Percentiles rank a stretch among this genome's conserved stretches.
Evolutionary conservation across 306 rosid species (phyloP).

Genomic region (Castanea mollissima): DNA sequence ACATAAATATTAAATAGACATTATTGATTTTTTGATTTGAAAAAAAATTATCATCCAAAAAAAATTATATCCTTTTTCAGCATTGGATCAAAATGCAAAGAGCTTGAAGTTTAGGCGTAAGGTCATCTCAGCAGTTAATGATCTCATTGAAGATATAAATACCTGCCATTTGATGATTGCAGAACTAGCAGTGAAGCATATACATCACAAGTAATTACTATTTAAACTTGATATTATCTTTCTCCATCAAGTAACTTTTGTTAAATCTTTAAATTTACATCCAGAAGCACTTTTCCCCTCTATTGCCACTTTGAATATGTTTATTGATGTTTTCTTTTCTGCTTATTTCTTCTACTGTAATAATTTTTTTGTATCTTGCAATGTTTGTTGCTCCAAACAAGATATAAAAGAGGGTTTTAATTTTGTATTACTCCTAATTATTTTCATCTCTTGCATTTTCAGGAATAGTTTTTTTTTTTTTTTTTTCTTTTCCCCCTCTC

Average conservation of each 20-base stretch:
- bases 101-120: constrained; percentile 87
- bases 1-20: too few relatives aligned
- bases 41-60: background rate
- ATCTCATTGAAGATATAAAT: constrained; percentile 84
- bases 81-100: constrained; percentile 78
- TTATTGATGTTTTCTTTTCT: too few relatives aligned
- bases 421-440: too few relatives aligned
- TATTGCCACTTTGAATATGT: too few relatives aligned
- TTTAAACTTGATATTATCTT: constrained; percentile 21
- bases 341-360: too few relatives aligned
- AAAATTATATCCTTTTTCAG: constrained; percentile 41
- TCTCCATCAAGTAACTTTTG: background rate
- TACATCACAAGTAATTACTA: constrained; percentile 78
- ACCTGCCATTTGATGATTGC: constrained; percentile 91
- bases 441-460: too few relatives aligned
- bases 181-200: constrained; percentile 98
- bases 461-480: too few relatives aligned
- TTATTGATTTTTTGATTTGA: too few relatives aligned
- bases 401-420: too few relatives aligned
- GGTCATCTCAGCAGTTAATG: constrained; percentile 96
- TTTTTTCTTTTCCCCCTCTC: too few relatives aligned
- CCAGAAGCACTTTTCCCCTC: background rate
- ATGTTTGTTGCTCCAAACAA: too few relatives aligned
- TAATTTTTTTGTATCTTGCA: too few relatives aligned
- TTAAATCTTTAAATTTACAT: background rate